Evolutionary conservation across 2,329 filamentous ascomycete genomes (phyloP), one percentile per base, ranked within the genome.

Genomic region (Sphaerostilbella broomeana): DNA sequence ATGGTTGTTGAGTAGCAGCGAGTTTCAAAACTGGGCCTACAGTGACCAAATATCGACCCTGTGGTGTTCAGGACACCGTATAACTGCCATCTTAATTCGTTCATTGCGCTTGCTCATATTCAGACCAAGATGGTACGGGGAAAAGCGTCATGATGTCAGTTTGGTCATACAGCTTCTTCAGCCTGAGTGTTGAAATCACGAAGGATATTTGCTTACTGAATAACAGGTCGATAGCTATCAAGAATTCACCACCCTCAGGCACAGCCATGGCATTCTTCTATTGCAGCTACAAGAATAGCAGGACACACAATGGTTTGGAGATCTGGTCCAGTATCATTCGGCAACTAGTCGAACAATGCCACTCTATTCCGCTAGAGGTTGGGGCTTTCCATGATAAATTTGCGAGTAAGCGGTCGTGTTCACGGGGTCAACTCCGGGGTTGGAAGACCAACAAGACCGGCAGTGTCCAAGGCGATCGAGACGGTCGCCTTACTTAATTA

Each of bases 21-120:
- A 7, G 12, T 25, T 25, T 25, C 22, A 25, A 12, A 25, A 7
- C 22, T 25, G 22, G 22, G 7, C 12, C 22, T 7, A 7, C 22
- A 12, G 22, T 7, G 22, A 25, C 7, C 7, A 25, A 25, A 25
- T 8, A 7, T 25, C 22, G 12, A 25, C 33, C 18, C 21, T 46
- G 21, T 46, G 40, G 43, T 46, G 40, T 24, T 36, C 16, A 26
- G 43, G 43, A 27, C 21, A 40, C 20, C 43, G 43, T 46, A 46
- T 20, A 32, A 13, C 6, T 19, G 17, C 32, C 17, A 18, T 10
- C 22, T 17, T 34, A 26, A n/a, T n/a, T n/a, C n/a, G n/a, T n/a
- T n/a, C n/a, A n/a, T n/a, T n/a, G n/a, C n/a, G n/a, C n/a, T 19
- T 30, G 24, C 27, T 40, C 29, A 43, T 21, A 20, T 8, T 35